Evolutionary conservation across 2,329 filamentous ascomycete species (phyloP).

Genomic region (Cladosporium velox): DNA sequence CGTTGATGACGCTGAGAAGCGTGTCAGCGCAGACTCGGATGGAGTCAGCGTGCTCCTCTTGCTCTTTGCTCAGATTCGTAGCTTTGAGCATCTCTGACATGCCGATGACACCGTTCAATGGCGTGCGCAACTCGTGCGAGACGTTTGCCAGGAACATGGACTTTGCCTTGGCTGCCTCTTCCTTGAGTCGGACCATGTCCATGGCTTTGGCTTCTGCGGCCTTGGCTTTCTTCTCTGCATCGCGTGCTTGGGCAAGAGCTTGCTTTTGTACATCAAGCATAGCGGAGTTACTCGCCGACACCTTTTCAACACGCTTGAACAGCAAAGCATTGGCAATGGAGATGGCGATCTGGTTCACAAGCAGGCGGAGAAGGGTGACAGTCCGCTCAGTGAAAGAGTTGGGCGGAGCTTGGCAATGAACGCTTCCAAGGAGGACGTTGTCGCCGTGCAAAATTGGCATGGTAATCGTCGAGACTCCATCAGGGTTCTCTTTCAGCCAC

Average conservation of each 20-base stretch:
- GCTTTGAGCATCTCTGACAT: slow-evolving; percentile 64
- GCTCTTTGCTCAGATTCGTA: slow-evolving; percentile 58
- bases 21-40: slow-evolving; percentile 65
- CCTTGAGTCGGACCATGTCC: slow-evolving; percentile 76
- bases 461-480: slow-evolving; percentile 75
- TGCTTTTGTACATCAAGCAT: slow-evolving; percentile 78
- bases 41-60: slow-evolving; percentile 63
- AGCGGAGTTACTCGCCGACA: slow-evolving; percentile 73
- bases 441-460: slow-evolving; percentile 75
- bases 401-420: slow-evolving; percentile 74
- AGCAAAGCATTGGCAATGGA: slow-evolving; percentile 65
- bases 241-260: slow-evolving; percentile 69
- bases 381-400: slow-evolving; percentile 75
- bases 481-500: slow-evolving; percentile 68
- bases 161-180: slow-evolving; percentile 81
- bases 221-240: slow-evolving; percentile 75
- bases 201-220: slow-evolving; percentile 74
- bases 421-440: slow-evolving; percentile 68
- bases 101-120: slow-evolving; percentile 57
- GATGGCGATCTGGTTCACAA: slow-evolving; percentile 75
- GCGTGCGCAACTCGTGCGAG: slow-evolving; percentile 60
- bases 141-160: slow-evolving; percentile 69
- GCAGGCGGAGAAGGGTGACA: slow-evolving; percentile 57
- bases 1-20: slow-evolving; percentile 55
- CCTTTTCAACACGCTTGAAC: slow-evolving; percentile 71